Conservation (phyloP, 2,329 filamentous ascomycete genomes). For the Trichoderma asperellum region DNA sequence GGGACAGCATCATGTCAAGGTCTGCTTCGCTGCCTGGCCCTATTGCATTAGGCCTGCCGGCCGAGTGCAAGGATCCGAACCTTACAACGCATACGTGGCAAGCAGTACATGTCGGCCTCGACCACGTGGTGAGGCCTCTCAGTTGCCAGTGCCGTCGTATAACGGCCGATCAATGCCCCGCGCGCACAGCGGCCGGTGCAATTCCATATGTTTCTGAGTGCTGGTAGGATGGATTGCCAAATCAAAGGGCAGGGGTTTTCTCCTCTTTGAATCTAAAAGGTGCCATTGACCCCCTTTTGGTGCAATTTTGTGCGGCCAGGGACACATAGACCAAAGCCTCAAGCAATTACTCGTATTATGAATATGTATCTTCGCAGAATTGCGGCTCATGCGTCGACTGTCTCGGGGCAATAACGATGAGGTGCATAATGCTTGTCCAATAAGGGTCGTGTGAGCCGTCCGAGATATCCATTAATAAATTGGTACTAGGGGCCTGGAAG, state of each 20-base stretch:
- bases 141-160: background rate
- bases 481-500: conserved; percentile 1
- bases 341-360: background rate
- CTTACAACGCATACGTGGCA: conserved; percentile 23
- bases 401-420: background rate
- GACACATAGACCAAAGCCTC: background rate
- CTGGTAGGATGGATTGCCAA: background rate
- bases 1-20: background rate
- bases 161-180: conserved; percentile 1
- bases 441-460: background rate
- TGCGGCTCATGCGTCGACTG: background rate
- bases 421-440: conserved; percentile 1
- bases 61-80: conserved; percentile 19
- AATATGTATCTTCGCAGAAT: background rate
- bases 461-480: background rate
- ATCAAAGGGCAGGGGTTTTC: conserved; percentile 5
- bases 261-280: conserved; percentile 19
- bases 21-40: conserved; percentile 3
- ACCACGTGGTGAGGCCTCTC: conserved; percentile 21
- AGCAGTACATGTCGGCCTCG: conserved; percentile 7
- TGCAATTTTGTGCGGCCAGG: conserved; percentile 7
- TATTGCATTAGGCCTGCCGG: background rate
- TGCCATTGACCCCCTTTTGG: conserved; percentile 14
- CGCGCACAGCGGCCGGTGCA: conserved; percentile 1
- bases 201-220: background rate